Conservation (phyloP, 2,329 filamentous ascomycete genomes). For the Lecanicillium sp. region DNA sequence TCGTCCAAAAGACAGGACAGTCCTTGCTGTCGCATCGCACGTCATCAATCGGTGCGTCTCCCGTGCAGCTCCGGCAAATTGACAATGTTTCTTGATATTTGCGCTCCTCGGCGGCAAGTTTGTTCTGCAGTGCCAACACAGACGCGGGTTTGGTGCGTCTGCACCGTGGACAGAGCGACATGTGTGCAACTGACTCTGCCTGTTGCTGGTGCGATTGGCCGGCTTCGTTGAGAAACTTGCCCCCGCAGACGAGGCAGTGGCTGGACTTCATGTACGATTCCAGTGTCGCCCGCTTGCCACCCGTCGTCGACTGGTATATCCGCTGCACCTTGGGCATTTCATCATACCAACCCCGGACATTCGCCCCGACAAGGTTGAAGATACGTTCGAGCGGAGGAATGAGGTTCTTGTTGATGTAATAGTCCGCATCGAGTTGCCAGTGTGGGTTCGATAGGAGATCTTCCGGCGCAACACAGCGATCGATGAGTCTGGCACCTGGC, state of each 20-base stretch:
- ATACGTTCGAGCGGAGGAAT: conserved; percentile 94
- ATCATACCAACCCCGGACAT: conserved; percentile 85
- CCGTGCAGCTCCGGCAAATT: conserved; percentile 76
- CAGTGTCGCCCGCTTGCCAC: conserved; percentile 60
- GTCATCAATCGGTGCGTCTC: conserved; percentile 63
- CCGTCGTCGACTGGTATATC: conserved; percentile 36
- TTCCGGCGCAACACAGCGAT: conserved; percentile 85
- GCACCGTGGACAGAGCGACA: conserved; percentile 52
- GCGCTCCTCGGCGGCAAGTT: conserved; percentile 56
- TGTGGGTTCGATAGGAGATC: conserved; percentile 69
- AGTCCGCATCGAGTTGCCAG: conserved; percentile 81
- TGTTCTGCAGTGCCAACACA: conserved; percentile 54
- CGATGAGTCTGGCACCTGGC: conserved; percentile 76
- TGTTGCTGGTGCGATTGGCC: conserved; percentile 5
- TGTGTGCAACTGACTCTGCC: conserved; percentile 13
- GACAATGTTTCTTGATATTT: conserved; percentile 55
- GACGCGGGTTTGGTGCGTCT: conserved; percentile 46
- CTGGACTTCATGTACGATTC: conserved; percentile 86
- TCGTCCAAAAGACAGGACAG: conserved; percentile 84
- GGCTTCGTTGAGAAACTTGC: conserved; percentile 34
- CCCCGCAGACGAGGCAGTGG: conserved; percentile 69
- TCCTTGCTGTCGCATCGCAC: conserved; percentile 86
- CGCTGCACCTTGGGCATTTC: conserved; percentile 91
- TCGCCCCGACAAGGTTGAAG: conserved; percentile 91
- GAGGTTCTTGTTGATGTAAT: conserved; percentile 94